Evolutionary conservation across 805 yeast genomes (phyloP), one percentile per base, ranked within the genome.

Genomic region (Suhomyces faveliae): DNA sequence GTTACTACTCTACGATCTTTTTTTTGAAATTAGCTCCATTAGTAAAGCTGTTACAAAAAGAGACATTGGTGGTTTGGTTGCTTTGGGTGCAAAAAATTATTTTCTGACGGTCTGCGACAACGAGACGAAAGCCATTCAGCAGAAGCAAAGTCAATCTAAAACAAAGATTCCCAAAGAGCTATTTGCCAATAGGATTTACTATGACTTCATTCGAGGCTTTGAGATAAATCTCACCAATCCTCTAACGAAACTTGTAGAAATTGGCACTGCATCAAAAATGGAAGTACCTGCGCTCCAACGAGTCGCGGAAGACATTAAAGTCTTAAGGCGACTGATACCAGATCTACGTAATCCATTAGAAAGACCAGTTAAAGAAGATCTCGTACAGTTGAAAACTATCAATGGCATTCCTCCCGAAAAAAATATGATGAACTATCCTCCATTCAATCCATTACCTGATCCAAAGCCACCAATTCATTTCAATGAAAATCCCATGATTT

Each of bases 351-450:
- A n/a, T n/a, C n/a, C n/a, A n/a, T n/a, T n/a, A n/a, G n/a, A n/a
- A n/a, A n/a, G n/a, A n/a, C n/a, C n/a, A n/a, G n/a, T n/a, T n/a
- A 19, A 23, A 23, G 13, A 19, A 27, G 12, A 43, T 9, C 30
- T 48, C 25, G 40, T 49, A 24, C 50, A 53, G 20, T 30, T 54
- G 38, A 42, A 52, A 22, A 35, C 44, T 0, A 45, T 53, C 13
- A 54, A 53, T 25, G 63, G 62, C 2, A 52, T 61, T 11, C 47
- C 58, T 4, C 63, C 65, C 1, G 51, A 52, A 13, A 46, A 50
- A 22, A 61, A 61, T 42, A 61, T 61, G 62, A 60, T 61, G 64
- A 61, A 61, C 41, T 56, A 38, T 21, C 57, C 62, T 8, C 63
- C 64, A 2, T 61, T 61, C 47, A 53, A 55, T 29, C 62, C 62